Conservation (phyloP, 768 basidiomycete species). For the Boletellus ananiceps region DNA sequence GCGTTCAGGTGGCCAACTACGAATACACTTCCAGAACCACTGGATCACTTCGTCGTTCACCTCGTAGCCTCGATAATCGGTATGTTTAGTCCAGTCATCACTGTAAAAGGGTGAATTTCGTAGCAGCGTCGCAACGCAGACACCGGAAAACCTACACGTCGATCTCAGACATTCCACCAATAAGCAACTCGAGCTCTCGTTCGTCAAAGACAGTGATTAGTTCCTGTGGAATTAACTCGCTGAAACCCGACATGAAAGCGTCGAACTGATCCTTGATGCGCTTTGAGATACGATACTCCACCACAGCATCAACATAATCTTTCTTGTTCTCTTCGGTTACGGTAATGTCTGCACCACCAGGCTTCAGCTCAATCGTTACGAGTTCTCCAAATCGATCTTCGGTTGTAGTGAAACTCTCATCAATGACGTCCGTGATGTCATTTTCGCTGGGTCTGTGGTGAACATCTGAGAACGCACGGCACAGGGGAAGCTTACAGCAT, state of each 20-base stretch:
- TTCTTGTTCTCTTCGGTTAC: constrained; percentile 99
- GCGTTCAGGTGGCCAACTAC: constrained; percentile 96
- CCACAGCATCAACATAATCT: constrained; percentile 91
- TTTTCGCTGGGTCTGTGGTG: constrained; percentile 65
- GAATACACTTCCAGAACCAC: constrained; percentile 99
- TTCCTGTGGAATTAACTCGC: constrained; percentile 97
- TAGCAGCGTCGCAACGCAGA: neutral
- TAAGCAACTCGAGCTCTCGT: constrained; percentile 92
- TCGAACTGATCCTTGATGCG: constrained; percentile 99
- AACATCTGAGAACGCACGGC: constrained; percentile 2
- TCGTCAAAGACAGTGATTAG: constrained; percentile 98
- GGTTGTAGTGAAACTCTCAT: constrained; percentile 94
- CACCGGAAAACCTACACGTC: constrained; percentile 68
- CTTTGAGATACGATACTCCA: constrained; percentile 95
- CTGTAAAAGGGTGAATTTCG: constrained; percentile 32
- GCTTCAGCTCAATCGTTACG: constrained; percentile 92
- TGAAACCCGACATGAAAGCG: constrained; percentile 99
- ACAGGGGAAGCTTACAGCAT: constrained; percentile 72
- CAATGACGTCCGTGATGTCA: constrained; percentile 96
- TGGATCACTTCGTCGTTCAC: constrained; percentile 95
- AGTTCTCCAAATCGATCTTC: constrained; percentile 99
- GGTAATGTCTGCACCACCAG: constrained; percentile 77
- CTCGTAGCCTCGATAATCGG: constrained; percentile 96
- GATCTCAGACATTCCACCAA: constrained; percentile 99
- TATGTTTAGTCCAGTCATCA: constrained; percentile 99